Evolutionary conservation across 441 rosid genomes (phyloP).

Genomic region (Cnidoscolus chayamansa): DNA sequence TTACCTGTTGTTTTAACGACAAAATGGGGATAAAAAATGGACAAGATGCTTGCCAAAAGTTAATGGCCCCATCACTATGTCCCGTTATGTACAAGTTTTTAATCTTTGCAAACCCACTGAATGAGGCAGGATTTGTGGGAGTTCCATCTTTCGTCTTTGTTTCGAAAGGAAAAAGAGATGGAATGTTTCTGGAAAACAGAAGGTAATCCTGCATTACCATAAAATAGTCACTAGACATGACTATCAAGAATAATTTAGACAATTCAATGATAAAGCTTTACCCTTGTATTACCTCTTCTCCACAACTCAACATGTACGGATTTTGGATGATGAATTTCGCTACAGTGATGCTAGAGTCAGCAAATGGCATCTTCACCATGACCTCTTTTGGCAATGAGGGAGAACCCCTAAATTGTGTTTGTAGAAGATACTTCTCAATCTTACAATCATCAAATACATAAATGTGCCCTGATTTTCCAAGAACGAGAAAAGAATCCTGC

Average conservation of each 20-base stretch:
- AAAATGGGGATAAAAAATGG: conserved; percentile 60
- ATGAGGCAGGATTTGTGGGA: conserved; percentile 34
- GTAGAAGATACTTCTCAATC: conserved; percentile 84
- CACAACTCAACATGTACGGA: conserved; percentile 35
- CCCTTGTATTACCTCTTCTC: conserved; percentile 60
- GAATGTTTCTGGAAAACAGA: conserved; percentile 43
- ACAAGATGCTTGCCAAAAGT: conserved; percentile 84
- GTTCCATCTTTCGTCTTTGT: conserved; percentile 51
- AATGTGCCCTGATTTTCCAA: conserved; percentile 80
- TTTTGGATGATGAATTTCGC: conserved; percentile 57
- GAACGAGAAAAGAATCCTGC: conserved; percentile 50
- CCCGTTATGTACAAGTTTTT: conserved; percentile 81
- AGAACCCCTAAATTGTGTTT: conserved; percentile 65
- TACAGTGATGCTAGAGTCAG: conserved; percentile 61
- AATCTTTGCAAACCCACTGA: conserved; percentile 71
- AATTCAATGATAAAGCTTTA: conserved; percentile 1
- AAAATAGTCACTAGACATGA: background rate
- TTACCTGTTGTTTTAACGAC: conserved; percentile 77
- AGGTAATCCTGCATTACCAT: conserved; percentile 50
- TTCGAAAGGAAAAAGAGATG: conserved; percentile 58
- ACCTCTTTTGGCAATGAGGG: conserved; percentile 80
- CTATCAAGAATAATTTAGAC: background rate
- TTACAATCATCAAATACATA: conserved; percentile 66
- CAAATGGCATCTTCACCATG: conserved; percentile 56
- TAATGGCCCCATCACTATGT: conserved; percentile 73